Base-by-base conservation (phyloP, 1,284 basidiomycete species). In the Apiotrichum mycotoxinovorans region DNA sequence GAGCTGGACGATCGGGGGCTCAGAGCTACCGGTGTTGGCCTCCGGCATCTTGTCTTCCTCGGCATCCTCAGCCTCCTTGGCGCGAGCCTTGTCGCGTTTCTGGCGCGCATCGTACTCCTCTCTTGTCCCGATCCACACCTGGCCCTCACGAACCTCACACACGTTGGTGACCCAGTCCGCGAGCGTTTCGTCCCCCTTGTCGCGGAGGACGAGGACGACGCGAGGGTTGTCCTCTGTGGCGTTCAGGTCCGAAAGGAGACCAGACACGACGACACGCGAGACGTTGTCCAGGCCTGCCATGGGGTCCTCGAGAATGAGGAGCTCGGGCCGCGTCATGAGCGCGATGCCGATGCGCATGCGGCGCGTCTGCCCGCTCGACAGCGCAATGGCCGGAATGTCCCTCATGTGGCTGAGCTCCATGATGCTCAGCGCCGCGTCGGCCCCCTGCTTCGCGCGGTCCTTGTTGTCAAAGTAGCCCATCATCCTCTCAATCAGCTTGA, bases 351-450 rank as follows among this genome's bases (percentile, higher is more conserved):
- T 89, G 49, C 93, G 80, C 4, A 92, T 92, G 25, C 91, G 79
- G 37, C 95, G 78, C 22, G 87, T 96, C 79, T 98, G 95, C 0
- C 95, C 95, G 65, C 95, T 95, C 61, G 88, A 91, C 50, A 98
- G 74, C 0, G 88, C 88, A 8, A 95, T 81, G 18, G 88, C 75
- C 0, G 92, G 93, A 7, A 93, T 67, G 67, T 93, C 87, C n/a
- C 95, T 77, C 37, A 92, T 74, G 18, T 79, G 66, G 3, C 73
- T 68, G 47, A 94, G 77, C 3, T 81, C 83, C 70, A 92, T 80
- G 45, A 76, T 75, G 7, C 78, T 27, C 71, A 62, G 42, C 4
- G 58, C 58, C 0, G 82, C 79, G 23, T 88, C 70, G 1, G 78
- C 75, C 15, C 84, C 80, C 4, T 20, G 15, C 18, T 37, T 44